These are phyloP conservation scores for Xanthoceras sorbifolium DNA, from an alignment of 345 rosid species.

Conservation along the genomic window DNA sequence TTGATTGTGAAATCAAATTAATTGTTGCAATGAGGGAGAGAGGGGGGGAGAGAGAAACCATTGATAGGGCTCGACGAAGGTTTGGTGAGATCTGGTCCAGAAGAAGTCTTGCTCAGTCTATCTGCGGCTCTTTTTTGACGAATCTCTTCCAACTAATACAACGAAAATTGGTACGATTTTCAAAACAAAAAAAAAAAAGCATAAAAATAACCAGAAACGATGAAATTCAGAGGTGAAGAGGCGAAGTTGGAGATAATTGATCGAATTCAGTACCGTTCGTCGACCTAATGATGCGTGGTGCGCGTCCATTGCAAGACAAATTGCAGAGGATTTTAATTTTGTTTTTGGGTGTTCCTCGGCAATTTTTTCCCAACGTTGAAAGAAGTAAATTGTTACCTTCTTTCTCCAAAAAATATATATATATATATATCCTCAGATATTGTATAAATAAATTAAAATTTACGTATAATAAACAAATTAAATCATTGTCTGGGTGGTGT, in stretches of 20 bases:
- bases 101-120: constrained; percentile 70
- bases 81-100: constrained; percentile 81
- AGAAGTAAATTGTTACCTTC: not conserved
- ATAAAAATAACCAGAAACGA: not conserved
- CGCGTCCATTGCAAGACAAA: constrained; percentile 50
- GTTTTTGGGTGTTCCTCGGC: constrained; percentile 10
- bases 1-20: not conserved
- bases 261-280: constrained; percentile 61
- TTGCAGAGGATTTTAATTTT: constrained; percentile 13
- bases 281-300: constrained; percentile 93
- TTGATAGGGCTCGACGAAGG: constrained; percentile 37
- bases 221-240: not conserved
- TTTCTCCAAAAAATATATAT: not conserved
- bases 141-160: constrained; percentile 80
- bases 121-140: constrained; percentile 94
- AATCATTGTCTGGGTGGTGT: constrained; percentile 56
- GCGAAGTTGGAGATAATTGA: not conserved
- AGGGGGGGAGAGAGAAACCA: constrained; percentile 42
- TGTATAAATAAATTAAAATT: too few species aligned
- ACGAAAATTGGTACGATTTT: not conserved
- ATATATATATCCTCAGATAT: not conserved
- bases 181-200: not conserved
- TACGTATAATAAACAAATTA: too few species aligned
- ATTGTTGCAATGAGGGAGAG: not conserved
- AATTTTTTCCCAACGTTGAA: not conserved